Percentiles rank a stretch among this genome's conserved stretches.
Evolutionary conservation across 495 filamentous ascomycete species (phyloP).

Genomic region (Annulohypoxylon stygium): DNA sequence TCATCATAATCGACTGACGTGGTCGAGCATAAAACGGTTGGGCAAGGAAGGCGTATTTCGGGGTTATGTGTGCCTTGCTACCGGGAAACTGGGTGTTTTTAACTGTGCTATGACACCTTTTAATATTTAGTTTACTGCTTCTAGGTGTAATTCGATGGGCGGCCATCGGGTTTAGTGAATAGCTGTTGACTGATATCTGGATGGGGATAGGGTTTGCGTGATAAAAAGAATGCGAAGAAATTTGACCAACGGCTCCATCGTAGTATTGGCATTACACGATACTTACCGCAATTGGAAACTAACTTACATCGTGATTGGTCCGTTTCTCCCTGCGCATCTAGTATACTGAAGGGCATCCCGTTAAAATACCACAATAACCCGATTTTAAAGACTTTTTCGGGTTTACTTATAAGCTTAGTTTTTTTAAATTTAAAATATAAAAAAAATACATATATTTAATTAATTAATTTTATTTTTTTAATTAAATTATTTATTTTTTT

Average conservation of each 20-base stretch:
- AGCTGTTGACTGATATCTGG: not conserved
- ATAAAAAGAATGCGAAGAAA: not conserved
- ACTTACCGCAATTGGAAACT: not conserved
- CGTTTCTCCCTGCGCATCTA: not conserved
- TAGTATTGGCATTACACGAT: not conserved
- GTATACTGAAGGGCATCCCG: too few species aligned
- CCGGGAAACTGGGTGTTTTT: not conserved
- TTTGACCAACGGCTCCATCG: not conserved
- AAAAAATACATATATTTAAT: too few species aligned
- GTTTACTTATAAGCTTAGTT: too few species aligned
- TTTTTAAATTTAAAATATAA: too few species aligned
- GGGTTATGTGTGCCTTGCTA: not conserved
- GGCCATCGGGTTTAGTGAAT: not conserved
- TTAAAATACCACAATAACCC: too few species aligned
- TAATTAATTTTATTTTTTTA: too few species aligned
- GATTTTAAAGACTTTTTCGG: too few species aligned
- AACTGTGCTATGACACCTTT: not conserved
- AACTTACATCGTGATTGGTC: not conserved
- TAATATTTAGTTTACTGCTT: conserved; percentile 8
- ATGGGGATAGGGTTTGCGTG: not conserved
- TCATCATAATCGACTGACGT: not conserved
- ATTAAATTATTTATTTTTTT: too few species aligned
- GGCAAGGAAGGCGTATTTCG: conserved; percentile 8
- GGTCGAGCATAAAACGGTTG: conserved; percentile 1
- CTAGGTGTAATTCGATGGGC: not conserved